Evolutionary conservation across 768 basidiomycete species (phyloP), one percentile per base, ranked within the genome.

Genomic region (Pisolithus sp.): DNA sequence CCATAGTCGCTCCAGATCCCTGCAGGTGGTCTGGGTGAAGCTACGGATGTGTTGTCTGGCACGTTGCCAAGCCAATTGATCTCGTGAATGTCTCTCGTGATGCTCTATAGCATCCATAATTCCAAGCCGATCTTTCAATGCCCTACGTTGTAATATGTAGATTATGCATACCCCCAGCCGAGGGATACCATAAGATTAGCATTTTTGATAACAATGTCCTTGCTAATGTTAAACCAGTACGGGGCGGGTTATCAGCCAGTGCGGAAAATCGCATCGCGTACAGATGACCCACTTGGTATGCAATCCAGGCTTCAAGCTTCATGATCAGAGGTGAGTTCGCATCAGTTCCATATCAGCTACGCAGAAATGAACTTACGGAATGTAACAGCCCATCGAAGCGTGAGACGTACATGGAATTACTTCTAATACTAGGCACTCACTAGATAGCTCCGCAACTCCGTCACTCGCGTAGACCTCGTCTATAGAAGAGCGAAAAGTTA

Each of bases 251-350:
- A 18, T 42, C 34, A 26, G 17, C 46, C 28, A 41, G 48, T n/a
- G 46, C 12, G 31, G 10, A 9, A 13, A 9, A 45, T 45, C 7
- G 10, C 12, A 34, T 44, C 9, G 7, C 4, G 24, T 10, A 38
- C 21, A 18, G 40, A 30, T 28, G 10, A 58, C 73, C 48, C 52
- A 82, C 82, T 56, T 82, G 76, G 61, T 80, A 83, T 7, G 81
- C 83, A 24, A n/a, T n/a, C n/a, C n/a, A n/a, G n/a, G 60, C 85
- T 85, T 83, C 83, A 85, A 6, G 83, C 83, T 84, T 46, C 30
- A 26, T 39, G 38, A 30, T 15, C 23, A 26, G 20, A 45, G 20
- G 54, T 34, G 10, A 34, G 12, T 34, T 34, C 12, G 31, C 10
- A 10, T 49, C 46, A 60, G 34, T 21, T 39, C 46, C 36, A 34